Evolutionary conservation across 805 yeast genomes (phyloP).

Genomic region (Pichia gijzeniarum): DNA sequence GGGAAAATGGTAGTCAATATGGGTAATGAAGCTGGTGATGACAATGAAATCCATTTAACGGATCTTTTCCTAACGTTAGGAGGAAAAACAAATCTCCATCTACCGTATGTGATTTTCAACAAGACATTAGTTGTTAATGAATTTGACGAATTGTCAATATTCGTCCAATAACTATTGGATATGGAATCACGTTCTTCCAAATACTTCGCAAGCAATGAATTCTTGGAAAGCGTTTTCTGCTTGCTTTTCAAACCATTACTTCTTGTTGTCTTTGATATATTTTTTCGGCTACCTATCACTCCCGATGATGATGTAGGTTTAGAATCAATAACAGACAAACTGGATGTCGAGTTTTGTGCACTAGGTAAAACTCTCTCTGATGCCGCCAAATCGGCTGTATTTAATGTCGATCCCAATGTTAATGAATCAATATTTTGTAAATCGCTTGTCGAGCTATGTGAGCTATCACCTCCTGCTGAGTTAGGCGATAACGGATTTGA

Average conservation of each 20-base stretch:
- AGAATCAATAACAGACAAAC: neutral
- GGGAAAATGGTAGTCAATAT: constrained; percentile 77
- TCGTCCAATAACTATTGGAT: constrained; percentile 47
- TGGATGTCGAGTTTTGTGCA: neutral
- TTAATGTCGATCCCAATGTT: neutral
- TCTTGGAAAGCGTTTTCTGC: constrained; percentile 1
- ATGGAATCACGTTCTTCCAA: constrained; percentile 8
- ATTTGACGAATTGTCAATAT: constrained; percentile 70
- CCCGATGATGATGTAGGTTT: neutral
- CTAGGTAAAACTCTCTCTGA: neutral
- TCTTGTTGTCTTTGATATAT: neutral
- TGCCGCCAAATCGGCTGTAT: neutral
- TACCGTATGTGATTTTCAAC: constrained; percentile 57
- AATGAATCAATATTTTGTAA: neutral
- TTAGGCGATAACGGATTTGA: constrained; percentile 17
- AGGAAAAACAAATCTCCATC: constrained; percentile 92
- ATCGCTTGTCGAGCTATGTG: neutral
- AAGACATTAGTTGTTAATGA: constrained; percentile 50
- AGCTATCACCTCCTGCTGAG: neutral
- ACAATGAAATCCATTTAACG: constrained; percentile 88
- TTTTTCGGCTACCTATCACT: neutral
- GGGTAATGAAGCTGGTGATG: constrained; percentile 92
- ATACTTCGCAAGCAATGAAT: constrained; percentile 1
- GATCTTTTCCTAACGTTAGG: constrained; percentile 54
- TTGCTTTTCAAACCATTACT: neutral